phyloP scores from a whole-genome alignment of 768 basidiomycete species.

The Agaricus blazei region DNA sequence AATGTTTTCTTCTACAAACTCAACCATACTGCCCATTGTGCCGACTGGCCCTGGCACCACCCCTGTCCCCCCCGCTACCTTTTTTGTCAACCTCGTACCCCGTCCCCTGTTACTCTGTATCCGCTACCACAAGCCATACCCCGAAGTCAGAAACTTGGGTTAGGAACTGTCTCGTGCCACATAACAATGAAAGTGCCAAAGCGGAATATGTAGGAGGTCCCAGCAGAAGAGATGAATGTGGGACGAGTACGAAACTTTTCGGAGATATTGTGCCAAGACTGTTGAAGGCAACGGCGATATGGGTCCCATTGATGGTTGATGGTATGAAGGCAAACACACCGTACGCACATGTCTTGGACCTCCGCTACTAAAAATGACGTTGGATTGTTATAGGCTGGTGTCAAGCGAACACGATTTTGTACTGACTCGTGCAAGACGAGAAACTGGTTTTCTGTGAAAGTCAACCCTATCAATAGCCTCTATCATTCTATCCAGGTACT shows the following conservation, averaged over 20 bases:
- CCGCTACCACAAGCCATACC: constrained; percentile 67
- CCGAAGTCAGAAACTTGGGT: constrained; percentile 69
- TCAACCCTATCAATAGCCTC: constrained; percentile 48
- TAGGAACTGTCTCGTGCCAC: constrained; percentile 60
- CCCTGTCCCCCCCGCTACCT: constrained; percentile 35
- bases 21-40: constrained; percentile 10
- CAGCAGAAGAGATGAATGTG: constrained; percentile 18
- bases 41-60: constrained; percentile 10
- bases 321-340: constrained; percentile 80
- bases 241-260: constrained; percentile 50
- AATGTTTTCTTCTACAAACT: constrained; percentile 31
- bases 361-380: constrained; percentile 4
- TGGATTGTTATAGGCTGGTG: constrained; percentile 46
- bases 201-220: constrained; percentile 51
- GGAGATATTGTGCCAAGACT: constrained; percentile 68
- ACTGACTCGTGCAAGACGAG: constrained; percentile 67
- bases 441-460: constrained; percentile 58
- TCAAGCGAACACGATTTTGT: constrained; percentile 73
- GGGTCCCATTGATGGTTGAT: constrained; percentile 85
- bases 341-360: constrained; percentile 32
- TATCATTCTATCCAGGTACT: constrained; percentile 17
- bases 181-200: constrained; percentile 78
- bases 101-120: constrained; percentile 71
- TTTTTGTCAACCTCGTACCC: constrained; percentile 58
- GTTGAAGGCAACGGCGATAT: constrained; percentile 76